phyloP scores from a whole-genome alignment of 371 early-diverging fungal species.

The Mycotypha africana region DNA sequence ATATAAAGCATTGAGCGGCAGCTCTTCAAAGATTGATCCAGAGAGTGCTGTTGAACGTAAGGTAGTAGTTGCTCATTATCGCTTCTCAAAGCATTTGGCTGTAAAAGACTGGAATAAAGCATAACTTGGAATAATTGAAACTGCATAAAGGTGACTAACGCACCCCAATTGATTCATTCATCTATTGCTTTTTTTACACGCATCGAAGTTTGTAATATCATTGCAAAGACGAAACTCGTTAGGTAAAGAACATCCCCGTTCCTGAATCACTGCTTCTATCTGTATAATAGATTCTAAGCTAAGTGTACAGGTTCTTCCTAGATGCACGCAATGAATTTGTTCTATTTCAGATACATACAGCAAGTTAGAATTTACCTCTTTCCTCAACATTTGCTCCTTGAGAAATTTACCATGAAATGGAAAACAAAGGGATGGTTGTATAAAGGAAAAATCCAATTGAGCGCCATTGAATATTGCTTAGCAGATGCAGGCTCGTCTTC shows the following conservation, averaged over 20 bases:
- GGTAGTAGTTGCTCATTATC: conserved; percentile 2
- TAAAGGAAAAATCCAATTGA: conserved; percentile 1
- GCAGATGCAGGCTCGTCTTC: conserved; percentile 4
- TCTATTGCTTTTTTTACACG: conserved; percentile 3
- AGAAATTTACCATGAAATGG: neutral
- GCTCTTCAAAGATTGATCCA: conserved; percentile 1
- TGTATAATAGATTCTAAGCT: conserved; percentile 12
- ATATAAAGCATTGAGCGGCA: conserved; percentile 3
- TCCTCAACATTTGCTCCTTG: neutral
- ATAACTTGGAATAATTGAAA: neutral
- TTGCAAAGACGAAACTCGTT: conserved; percentile 4
- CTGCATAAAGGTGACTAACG: conserved; percentile 4
- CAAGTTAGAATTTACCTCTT: neutral
- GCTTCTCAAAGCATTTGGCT: neutral
- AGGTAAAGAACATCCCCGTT: conserved; percentile 3
- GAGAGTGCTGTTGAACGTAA: conserved; percentile 3
- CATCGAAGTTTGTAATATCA: neutral
- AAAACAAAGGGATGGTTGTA: conserved; percentile 2
- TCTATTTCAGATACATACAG: neutral
- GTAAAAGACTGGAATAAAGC: conserved; percentile 8
- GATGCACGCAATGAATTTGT: conserved; percentile 4
- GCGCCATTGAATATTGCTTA: neutral
- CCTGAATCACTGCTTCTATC: conserved; percentile 4
- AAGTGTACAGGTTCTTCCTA: conserved; percentile 9
- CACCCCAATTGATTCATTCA: neutral